phyloP scores from a whole-genome alignment of 1,139 yeast genomes.

The Saccharomycopsis hybrid region DNA sequence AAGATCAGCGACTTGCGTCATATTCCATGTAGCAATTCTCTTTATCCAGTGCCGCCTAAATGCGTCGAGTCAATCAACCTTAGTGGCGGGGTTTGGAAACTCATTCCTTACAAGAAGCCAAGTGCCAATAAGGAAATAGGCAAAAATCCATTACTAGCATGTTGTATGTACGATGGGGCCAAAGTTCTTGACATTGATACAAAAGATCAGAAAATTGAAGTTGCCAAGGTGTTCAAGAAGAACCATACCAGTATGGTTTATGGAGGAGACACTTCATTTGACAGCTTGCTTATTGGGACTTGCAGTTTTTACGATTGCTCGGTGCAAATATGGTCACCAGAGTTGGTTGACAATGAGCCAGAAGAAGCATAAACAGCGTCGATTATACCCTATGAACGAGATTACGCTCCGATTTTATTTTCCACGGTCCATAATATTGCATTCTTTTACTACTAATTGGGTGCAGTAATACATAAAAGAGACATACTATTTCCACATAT shows the following conservation, averaged over 20 bases:
- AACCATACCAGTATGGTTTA: slow-evolving; percentile 91
- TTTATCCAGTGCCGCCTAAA: slow-evolving; percentile 36
- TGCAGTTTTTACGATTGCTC: slow-evolving; percentile 89
- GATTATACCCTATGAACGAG: too few species aligned
- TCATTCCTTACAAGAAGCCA: slow-evolving; percentile 49
- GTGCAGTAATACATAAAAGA: too few species aligned
- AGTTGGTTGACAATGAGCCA: slow-evolving; percentile 3
- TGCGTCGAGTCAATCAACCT: slow-evolving; percentile 41
- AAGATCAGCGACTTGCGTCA: slow-evolving; percentile 65
- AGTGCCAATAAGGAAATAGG: slow-evolving; percentile 2
- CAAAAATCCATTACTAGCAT: slow-evolving; percentile 48
- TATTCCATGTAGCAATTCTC: slow-evolving; percentile 36
- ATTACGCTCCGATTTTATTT: too few species aligned
- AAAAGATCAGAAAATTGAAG: slow-evolving; percentile 34
- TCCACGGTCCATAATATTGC: too few species aligned
- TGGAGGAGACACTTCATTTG: slow-evolving; percentile 81
- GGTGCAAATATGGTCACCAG: slow-evolving; percentile 62
- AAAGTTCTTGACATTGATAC: slow-evolving; percentile 41
- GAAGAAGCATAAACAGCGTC: neutral
- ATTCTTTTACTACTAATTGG: too few species aligned
- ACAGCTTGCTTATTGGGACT: slow-evolving; percentile 50
- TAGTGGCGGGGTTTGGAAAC: slow-evolving; percentile 95
- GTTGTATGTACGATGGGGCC: slow-evolving; percentile 97
- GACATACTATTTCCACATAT: too few species aligned
- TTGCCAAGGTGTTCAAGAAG: slow-evolving; percentile 47